Base-by-base conservation (phyloP, 2,329 filamentous ascomycete species). In the Claviceps pazoutovae region DNA sequence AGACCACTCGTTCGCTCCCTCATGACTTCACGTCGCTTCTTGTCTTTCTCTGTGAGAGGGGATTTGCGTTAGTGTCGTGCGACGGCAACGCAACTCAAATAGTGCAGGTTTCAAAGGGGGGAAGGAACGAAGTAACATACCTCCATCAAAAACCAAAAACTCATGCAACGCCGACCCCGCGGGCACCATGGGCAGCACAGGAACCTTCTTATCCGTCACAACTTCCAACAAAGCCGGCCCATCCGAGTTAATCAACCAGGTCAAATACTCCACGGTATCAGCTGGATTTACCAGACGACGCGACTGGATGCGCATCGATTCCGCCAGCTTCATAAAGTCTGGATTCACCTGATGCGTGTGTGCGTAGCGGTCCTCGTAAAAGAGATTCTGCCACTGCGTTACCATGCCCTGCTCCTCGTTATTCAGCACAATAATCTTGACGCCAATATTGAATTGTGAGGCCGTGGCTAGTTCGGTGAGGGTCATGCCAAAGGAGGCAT, bases 361-460 rank as follows among this genome's bases (percentile, higher is more conserved):
- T 38, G 88, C 78, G 61, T 83, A 97, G 60, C 91, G 83, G 65
- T 96, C 89, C 68, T 95, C 86, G 73, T 95, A 97, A 73, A 97
- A 97, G 58, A 97, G 81, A 61, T 88, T 90, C 71, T 97, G 91
- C 91, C 91, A 97, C 72, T 96, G 91, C 1, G 90, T 96, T 44
- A 97, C 90, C 91, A 97, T 97, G 51, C 91, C 91, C 71, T 96
- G 91, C 71, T 97, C 65, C 93, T 95, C 70, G 91, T 86, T 98
- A 76, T 97, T 97, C 52, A 98, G 70, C 26, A 97, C 76, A 60
- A 97, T 88, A 54, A 96, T 78, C 78, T 96, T 96, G 68, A 95
- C 84, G 57, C 87, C 90, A 66, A 97, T 95, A 72, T 93, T 86
- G 75, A 96, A 97, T 70, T 97, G 90, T 8, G 86, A 81, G 45